Conservation (phyloP, 148 eudicot species). For the Nepenthes gracilis region DNA sequence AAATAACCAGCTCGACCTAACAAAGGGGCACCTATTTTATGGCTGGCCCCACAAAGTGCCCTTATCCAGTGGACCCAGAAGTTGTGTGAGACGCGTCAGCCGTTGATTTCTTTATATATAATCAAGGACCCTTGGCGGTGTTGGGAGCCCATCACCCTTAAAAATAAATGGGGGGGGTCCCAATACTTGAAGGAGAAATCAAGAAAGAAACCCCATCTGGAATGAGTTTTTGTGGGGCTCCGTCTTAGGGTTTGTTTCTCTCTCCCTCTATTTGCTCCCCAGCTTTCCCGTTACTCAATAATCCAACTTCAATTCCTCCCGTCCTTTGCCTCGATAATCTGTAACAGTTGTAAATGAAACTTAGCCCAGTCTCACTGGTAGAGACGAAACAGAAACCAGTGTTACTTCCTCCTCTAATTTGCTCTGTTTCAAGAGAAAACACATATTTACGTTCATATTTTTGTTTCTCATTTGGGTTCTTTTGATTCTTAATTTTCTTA, state of each 20-base stretch:
- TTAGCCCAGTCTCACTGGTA: neutral
- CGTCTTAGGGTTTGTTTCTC: slow-evolving; percentile 30
- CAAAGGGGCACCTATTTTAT: neutral
- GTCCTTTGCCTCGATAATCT: neutral
- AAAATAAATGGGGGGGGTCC: slow-evolving; percentile 18
- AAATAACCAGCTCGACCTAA: slow-evolving; percentile 10
- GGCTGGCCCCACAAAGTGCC: slow-evolving; percentile 17
- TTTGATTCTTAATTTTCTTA: too few relatives aligned
- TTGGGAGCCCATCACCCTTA: neutral
- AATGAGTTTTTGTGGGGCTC: slow-evolving; percentile 43
- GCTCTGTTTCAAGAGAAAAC: neutral
- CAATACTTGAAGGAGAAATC: slow-evolving; percentile 2
- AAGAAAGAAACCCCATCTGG: neutral
- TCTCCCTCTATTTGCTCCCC: neutral
- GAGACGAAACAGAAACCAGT: neutral
- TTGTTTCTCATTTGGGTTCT: too few relatives aligned
- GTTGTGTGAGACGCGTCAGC: slow-evolving; percentile 4
- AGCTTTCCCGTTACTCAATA: neutral
- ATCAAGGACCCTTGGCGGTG: neutral
- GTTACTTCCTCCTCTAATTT: neutral
- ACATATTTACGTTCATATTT: too few relatives aligned
- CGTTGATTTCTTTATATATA: slow-evolving; percentile 6
- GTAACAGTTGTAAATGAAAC: too few relatives aligned
- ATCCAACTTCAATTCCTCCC: slow-evolving; percentile 4
- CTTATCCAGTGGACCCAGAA: slow-evolving; percentile 19